phyloP scores from a whole-genome alignment of 306 rosid species.

The Datisca glomerata region DNA sequence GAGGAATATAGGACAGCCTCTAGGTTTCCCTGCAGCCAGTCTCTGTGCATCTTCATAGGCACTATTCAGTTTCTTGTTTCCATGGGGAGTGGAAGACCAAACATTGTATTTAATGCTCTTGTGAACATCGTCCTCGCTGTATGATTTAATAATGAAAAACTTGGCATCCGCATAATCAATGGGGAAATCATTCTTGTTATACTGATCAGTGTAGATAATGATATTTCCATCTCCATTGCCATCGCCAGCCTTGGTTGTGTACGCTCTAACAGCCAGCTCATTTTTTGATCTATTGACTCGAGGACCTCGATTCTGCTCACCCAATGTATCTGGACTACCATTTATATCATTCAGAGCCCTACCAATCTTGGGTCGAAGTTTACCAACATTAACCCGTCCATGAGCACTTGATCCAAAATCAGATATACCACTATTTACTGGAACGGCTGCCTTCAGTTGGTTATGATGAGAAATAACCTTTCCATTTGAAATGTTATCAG shows the following conservation, averaged over 20 bases:
- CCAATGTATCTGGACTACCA: conserved; percentile 47
- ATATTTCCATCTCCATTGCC: conserved; percentile 60
- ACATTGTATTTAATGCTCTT: conserved; percentile 90
- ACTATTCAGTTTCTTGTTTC: conserved; percentile 68
- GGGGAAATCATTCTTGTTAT: conserved; percentile 66
- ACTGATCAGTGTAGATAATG: conserved; percentile 56
- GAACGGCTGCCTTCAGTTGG: conserved; percentile 33
- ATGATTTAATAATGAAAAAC: conserved; percentile 84
- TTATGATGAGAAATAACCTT: conserved; percentile 31
- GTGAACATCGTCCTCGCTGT: conserved; percentile 98
- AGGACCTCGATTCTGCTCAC: conserved; percentile 90
- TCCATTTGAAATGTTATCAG: conserved; percentile 39
- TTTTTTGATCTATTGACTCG: conserved; percentile 53
- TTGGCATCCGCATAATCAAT: conserved; percentile 57
- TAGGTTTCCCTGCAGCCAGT: conserved; percentile 41
- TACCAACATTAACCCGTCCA: conserved; percentile 35
- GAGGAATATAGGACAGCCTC: conserved; percentile 66
- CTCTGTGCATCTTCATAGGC: conserved; percentile 71
- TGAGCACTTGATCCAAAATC: conserved; percentile 43
- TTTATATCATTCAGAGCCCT: conserved; percentile 32
- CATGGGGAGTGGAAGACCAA: conserved; percentile 96
- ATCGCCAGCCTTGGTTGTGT: conserved; percentile 64
- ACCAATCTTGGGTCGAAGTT: conserved; percentile 41
- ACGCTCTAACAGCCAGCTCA: conserved; percentile 54
- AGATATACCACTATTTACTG: conserved; percentile 34